A percentile compares a stretch with the other conserved stretches of the same genome.
Conservation (phyloP, 2,329 filamentous ascomycete species). For the Fusarium fracticaudum region DNA sequence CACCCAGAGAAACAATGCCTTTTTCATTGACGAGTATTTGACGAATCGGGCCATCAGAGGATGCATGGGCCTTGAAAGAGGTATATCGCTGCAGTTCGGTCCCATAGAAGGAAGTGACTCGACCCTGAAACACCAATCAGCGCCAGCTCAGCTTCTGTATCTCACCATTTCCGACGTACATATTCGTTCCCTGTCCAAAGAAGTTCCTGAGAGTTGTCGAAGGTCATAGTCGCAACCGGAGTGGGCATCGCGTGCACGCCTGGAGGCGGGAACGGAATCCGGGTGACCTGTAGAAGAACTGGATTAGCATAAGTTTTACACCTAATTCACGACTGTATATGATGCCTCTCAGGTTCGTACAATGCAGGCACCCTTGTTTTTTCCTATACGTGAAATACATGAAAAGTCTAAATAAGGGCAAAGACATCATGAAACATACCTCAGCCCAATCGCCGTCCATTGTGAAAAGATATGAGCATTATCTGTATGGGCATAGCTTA, state of each 20-base stretch:
- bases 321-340: neutral
- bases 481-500: conserved; percentile 48
- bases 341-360: neutral
- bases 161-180: conserved; percentile 60
- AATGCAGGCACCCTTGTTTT: neutral
- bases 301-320: conserved; percentile 11
- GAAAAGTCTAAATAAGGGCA: neutral
- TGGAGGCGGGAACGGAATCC: conserved; percentile 82
- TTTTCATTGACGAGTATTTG: conserved; percentile 93
- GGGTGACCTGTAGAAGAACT: conserved; percentile 69
- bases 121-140: conserved; percentile 68
- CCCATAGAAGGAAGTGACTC: conserved; percentile 88
- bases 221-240: conserved; percentile 81
- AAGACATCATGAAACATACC: conserved; percentile 54
- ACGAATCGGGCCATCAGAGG: conserved; percentile 79
- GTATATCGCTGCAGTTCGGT: conserved; percentile 89
- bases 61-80: conserved; percentile 82
- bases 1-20: conserved; percentile 86
- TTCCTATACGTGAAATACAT: neutral
- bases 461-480: conserved; percentile 52
- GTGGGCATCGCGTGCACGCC: conserved; percentile 75
- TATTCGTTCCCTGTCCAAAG: conserved; percentile 94
- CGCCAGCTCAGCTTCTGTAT: neutral
- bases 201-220: conserved; percentile 89
- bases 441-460: conserved; percentile 78